These are phyloP conservation scores for Alnus glutinosa DNA, from an alignment of 306 rosid species.

Conservation along the genomic window DNA sequence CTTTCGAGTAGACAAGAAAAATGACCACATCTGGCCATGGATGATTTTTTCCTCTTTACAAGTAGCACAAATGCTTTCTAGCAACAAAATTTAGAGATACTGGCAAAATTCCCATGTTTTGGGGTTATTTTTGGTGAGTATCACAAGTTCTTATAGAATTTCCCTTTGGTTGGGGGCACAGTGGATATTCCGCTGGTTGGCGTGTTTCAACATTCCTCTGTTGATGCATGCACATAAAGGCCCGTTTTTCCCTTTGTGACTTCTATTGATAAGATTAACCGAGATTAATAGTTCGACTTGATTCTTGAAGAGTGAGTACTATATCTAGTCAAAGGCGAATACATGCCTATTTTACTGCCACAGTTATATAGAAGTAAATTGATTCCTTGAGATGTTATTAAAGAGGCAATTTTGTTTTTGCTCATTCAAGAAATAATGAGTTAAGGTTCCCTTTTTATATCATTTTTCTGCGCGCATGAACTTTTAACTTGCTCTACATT, in stretches of 20 bases:
- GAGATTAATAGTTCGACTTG: too few species aligned
- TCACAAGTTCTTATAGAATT: background rate
- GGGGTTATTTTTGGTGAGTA: background rate
- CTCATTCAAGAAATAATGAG: background rate
- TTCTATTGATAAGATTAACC: too few species aligned
- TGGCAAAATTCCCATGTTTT: constrained; percentile 14
- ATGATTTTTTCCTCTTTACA: background rate
- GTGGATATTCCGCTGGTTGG: background rate
- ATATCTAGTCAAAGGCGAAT: background rate
- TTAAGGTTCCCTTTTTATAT: background rate
- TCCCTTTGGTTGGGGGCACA: background rate
- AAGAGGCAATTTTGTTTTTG: background rate
- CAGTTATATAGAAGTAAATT: background rate
- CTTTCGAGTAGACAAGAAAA: background rate
- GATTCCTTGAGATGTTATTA: background rate
- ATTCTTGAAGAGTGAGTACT: background rate
- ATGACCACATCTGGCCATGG: background rate
- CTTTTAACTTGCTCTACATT: background rate
- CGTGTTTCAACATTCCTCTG: background rate
- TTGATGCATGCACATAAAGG: background rate
- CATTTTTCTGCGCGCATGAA: background rate
- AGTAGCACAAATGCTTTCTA: constrained; percentile 13
- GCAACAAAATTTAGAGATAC: background rate
- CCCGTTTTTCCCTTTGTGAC: background rate
- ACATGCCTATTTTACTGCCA: background rate